Base-by-base conservation (phyloP, 768 basidiomycete species). In the Mycena belliarum region DNA sequence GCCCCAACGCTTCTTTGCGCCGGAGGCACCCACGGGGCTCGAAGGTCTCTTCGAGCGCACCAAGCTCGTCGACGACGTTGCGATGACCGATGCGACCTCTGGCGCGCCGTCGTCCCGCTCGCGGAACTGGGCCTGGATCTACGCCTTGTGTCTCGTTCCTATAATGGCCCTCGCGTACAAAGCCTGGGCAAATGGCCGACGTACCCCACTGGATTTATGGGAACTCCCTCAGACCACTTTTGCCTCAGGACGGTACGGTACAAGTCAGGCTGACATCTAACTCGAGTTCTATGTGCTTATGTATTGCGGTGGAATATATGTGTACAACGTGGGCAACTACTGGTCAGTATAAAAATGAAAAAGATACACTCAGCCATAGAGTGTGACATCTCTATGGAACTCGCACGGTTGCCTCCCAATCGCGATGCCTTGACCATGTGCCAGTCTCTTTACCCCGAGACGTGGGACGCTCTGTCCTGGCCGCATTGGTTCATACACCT, bases 1-100 rank as follows among this genome's bases (percentile, higher is more conserved):
- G 6, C 88, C 86, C 4, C 89, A 90, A 63, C 79, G 80, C 15
- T 92, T 91, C 67, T 92, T 91, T 63, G 81, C 88, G 16, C 89
- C 89, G 0, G 89, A 91, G 68, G 81, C 83, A 59, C 87, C 89
- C 1, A 92, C 89, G 1, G 89, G 89, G 15, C 76, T 92, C 9
- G 89, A 92, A 69, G 76, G 78, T 35, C 71, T 92, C 16, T 86
- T 91, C 59, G 84, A 85, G 55, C 76, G 75, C 59, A 84, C 88
- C 12, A 79, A 76, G 48, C 72, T 88, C 9, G 74, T 73, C 23
- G 84, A 87, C 50, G 84, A 62, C 20, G 55, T 68, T 23, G 52
- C 65, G 16, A 64, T 70, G 66, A 46, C 35, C 18, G 63, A 69
- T 45, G 65, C 45, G 11, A 52, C 65, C 12, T 42, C 60, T 32